These are phyloP conservation scores for Barnettozyma wickerhamii DNA, from an alignment of 805 yeast species.

Conservation along the genomic window DNA sequence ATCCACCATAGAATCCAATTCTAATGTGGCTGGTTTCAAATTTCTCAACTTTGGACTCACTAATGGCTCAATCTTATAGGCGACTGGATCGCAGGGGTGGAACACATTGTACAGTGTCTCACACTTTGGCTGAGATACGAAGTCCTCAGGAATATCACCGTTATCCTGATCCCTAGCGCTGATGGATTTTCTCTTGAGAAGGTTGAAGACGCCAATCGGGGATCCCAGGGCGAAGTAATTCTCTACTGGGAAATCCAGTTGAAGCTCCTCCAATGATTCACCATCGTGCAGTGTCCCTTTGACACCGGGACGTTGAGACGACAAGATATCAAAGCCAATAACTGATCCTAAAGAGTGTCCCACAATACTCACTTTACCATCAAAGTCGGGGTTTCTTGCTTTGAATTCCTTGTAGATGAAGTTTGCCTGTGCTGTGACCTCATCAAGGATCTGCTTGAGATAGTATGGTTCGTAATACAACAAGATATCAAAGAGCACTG, in stretches of 20 bases:
- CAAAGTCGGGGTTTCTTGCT: constrained; percentile 62
- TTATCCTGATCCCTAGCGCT: constrained; percentile 31
- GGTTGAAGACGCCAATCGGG: constrained; percentile 82
- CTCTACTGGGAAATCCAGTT: constrained; percentile 66
- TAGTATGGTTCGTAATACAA: constrained; percentile 73
- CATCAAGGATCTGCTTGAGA: constrained; percentile 53
- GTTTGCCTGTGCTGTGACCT: constrained; percentile 64
- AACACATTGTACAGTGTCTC: constrained; percentile 73
- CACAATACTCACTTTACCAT: constrained; percentile 76
- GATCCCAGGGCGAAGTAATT: constrained; percentile 82
- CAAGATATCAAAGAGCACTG: constrained; percentile 79
- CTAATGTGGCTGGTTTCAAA: constrained; percentile 7
- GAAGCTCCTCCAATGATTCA: constrained; percentile 27
- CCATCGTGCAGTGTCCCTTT: background rate
- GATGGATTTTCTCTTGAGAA: constrained; percentile 63
- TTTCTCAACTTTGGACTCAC: constrained; percentile 34
- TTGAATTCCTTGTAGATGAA: constrained; percentile 52
- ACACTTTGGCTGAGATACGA: constrained; percentile 43
- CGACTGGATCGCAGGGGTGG: constrained; percentile 90
- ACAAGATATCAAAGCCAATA: constrained; percentile 69
- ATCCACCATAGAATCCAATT: constrained; percentile 1
- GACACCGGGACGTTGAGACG: background rate
- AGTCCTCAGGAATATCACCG: constrained; percentile 10
- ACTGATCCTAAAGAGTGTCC: constrained; percentile 95
- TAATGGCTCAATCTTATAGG: constrained; percentile 85